These are phyloP conservation scores for Lasiosphaeria miniovina DNA, from an alignment of 495 filamentous ascomycete genomes.

Conservation along the genomic window DNA sequence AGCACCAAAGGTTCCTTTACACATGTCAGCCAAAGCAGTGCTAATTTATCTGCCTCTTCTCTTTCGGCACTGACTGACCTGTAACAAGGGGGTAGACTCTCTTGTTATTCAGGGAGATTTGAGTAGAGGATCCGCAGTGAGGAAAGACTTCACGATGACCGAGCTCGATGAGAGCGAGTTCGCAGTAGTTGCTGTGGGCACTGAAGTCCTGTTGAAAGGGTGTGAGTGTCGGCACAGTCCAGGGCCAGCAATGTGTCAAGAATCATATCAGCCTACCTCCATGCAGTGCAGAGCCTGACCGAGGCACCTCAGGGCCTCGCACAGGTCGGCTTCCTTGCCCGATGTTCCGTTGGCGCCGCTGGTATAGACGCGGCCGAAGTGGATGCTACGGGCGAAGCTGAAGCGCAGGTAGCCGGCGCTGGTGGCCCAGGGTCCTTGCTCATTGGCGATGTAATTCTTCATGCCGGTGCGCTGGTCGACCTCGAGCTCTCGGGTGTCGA, in stretches of 20 bases:
- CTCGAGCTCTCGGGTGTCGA: slow-evolving; percentile 71
- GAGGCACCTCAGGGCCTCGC: slow-evolving; percentile 79
- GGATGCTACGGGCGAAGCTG: slow-evolving; percentile 79
- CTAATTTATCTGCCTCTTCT: neutral
- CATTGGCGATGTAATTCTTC: slow-evolving; percentile 99
- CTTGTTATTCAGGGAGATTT: slow-evolving; percentile 70
- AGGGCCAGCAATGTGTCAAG: neutral
- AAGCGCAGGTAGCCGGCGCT: slow-evolving; percentile 86
- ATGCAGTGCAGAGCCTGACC: slow-evolving; percentile 91
- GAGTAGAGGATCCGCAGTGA: slow-evolving; percentile 71
- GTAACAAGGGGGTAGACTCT: slow-evolving; percentile 85
- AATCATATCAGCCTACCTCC: slow-evolving; percentile 44
- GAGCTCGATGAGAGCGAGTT: slow-evolving; percentile 82
- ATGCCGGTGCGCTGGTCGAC: slow-evolving; percentile 84
- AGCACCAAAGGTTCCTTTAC: slow-evolving; percentile 67
- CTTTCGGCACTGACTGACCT: slow-evolving; percentile 45
- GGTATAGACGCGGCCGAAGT: slow-evolving; percentile 84
- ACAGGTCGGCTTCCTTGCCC: slow-evolving; percentile 82
- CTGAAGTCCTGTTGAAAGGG: slow-evolving; percentile 63
- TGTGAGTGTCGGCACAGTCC: neutral
- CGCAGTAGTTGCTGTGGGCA: slow-evolving; percentile 92
- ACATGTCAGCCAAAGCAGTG: neutral
- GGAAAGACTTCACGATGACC: slow-evolving; percentile 80
- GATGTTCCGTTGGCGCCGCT: slow-evolving; percentile 57
- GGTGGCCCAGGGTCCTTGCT: slow-evolving; percentile 78